A percentile compares a stretch with the other conserved stretches of the same genome.
These are phyloP conservation scores for Stenogyne calaminthoides DNA, from an alignment of 305 asterid species.

Conservation along the genomic window DNA sequence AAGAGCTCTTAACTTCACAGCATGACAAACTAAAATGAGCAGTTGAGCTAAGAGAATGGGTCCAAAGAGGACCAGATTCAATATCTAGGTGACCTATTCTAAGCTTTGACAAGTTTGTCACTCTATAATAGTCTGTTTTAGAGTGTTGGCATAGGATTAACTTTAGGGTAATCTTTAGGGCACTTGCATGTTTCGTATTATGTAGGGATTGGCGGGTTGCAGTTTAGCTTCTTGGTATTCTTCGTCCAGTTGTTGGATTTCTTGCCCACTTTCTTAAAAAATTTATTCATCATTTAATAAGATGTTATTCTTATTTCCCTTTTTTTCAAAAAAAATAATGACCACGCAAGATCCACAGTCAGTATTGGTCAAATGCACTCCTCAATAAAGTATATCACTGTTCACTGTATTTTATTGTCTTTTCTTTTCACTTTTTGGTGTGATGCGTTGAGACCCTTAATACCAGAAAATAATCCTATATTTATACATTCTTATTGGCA, in stretches of 20 bases:
- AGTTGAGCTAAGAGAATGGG: slow-evolving; percentile 3
- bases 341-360: not conserved
- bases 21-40: slow-evolving; percentile 1
- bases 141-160: not conserved
- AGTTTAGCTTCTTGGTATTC: not conserved
- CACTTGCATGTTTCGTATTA: not conserved
- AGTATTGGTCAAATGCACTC: not conserved
- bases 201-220: not conserved
- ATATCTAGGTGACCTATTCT: slow-evolving; percentile 1
- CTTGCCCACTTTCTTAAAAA: not conserved
- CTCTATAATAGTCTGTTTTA: not conserved
- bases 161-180: not conserved
- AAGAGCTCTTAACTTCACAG: not conserved
- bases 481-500: not conserved
- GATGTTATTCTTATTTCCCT: not conserved
- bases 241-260: not conserved
- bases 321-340: not conserved
- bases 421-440: not conserved
- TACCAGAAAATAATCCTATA: slow-evolving; percentile 14
- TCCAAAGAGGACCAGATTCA: not conserved
- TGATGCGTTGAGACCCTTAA: slow-evolving; percentile 5
- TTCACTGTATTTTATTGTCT: not conserved
- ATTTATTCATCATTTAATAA: not conserved
- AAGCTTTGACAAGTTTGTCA: not conserved
- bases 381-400: not conserved